Evolutionary conservation across 192 early-diverging fungal genomes (phyloP).

Genomic region (Physocladia obscura): DNA sequence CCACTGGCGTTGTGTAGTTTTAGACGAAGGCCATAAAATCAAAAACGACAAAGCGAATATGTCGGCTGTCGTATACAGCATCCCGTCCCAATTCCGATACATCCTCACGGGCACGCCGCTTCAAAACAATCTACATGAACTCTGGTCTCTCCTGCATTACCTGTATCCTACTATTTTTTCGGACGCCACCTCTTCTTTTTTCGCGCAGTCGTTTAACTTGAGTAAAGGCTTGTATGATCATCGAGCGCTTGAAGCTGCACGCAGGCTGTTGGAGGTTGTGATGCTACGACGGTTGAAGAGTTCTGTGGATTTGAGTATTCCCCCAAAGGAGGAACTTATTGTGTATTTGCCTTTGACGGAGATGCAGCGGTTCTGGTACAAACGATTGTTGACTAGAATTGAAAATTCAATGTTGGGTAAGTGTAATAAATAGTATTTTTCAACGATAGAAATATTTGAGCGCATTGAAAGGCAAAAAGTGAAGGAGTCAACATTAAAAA

Average conservation of each 20-base stretch:
- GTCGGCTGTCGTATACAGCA: slow-evolving; percentile 75
- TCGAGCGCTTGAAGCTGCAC: slow-evolving; percentile 23
- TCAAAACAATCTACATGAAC: slow-evolving; percentile 86
- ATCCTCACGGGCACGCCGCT: slow-evolving; percentile 94
- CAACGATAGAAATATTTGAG: too few relatives aligned
- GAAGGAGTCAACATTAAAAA: too few relatives aligned
- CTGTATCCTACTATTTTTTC: slow-evolving; percentile 68
- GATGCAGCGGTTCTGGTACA: slow-evolving; percentile 47
- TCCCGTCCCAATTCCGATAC: slow-evolving; percentile 78
- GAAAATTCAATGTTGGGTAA: slow-evolving; percentile 24
- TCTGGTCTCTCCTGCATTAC: slow-evolving; percentile 75
- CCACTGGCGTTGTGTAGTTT: slow-evolving; percentile 83
- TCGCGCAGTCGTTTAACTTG: slow-evolving; percentile 37
- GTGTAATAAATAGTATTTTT: too few relatives aligned
- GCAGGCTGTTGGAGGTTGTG: slow-evolving; percentile 39
- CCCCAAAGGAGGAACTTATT: slow-evolving; percentile 44
- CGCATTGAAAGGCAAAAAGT: too few relatives aligned
- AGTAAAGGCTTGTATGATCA: slow-evolving; percentile 31
- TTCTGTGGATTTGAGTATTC: slow-evolving; percentile 44
- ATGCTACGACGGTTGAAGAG: slow-evolving; percentile 44
- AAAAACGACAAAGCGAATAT: slow-evolving; percentile 92
- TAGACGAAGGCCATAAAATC: slow-evolving; percentile 95
- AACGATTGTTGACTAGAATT: slow-evolving; percentile 39
- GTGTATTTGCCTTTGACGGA: slow-evolving; percentile 37
- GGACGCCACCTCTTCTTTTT: slow-evolving; percentile 20